Evolutionary conservation across 2,329 filamentous ascomycete species (phyloP), one percentile per base, ranked within the genome.

Genomic region (Pyrenophora teres): DNA sequence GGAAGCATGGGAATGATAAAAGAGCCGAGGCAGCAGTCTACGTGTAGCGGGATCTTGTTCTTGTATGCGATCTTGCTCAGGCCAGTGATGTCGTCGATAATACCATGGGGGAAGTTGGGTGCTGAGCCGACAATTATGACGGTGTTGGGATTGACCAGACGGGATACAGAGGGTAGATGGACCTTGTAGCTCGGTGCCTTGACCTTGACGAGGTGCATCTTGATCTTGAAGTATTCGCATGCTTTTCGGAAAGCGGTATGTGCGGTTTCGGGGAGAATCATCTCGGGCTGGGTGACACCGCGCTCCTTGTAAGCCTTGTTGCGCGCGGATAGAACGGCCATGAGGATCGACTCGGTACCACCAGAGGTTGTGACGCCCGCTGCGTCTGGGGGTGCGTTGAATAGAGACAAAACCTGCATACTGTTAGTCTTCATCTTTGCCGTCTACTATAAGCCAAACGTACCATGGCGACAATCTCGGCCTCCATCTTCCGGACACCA

Each of bases 401-500:
- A 99, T 73, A 99, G 78, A 38, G 84, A 83, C 55, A 96, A 79
- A 25, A 86, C 79, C 80, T 82, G 57, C 38, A 15, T 13, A 31
- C 3, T 31, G 47, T 60, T 49, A 62, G 50, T 42, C 9, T 4
- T 18, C 12, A 33, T 19, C 13, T 36, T 59, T 5, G 15, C 8
- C 3, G 6, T 16, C n/a, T 31, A 13, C 6, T 15, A 13, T n/a
- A 21, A 13, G n/a, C n/a, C 16, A 30, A 9, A 38, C 51, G 40
- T 72, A 95, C 92, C 93, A 99, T 99, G 60, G 92, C 89, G 45
- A 99, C 94, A 56, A 99, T 81, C 78, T 99, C 94, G 38, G 94
- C 93, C 79, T 99, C 94, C 94, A 99, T 99, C 83, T 99, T 99
- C 67, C 94, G 83, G 45, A 99, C 92, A 23, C 93, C 94, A 13